These are phyloP conservation scores for Daldinia caldariorum DNA, from an alignment of 495 filamentous ascomycete species.

Conservation along the genomic window DNA sequence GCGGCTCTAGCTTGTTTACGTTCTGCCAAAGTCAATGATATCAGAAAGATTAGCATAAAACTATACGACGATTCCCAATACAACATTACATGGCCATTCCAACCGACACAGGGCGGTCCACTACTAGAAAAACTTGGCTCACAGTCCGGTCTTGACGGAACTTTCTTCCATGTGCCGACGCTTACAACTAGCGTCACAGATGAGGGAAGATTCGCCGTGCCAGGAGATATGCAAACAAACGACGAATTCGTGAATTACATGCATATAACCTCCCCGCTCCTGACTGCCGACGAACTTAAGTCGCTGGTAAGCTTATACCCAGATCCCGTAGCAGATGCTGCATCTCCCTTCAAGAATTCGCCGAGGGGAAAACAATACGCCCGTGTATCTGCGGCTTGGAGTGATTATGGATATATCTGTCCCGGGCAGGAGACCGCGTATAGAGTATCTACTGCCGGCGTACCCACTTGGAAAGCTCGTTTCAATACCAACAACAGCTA, in stretches of 20 bases:
- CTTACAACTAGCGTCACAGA: conserved; percentile 71
- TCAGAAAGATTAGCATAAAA: conserved; percentile 61
- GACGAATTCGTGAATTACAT: conserved; percentile 66
- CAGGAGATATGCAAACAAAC: conserved; percentile 54
- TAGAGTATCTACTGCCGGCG: conserved; percentile 54
- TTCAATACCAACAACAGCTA: conserved; percentile 58
- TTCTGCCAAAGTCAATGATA: conserved; percentile 58
- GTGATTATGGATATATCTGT: conserved; percentile 71
- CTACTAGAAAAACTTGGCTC: conserved; percentile 58
- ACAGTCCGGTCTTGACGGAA: conserved; percentile 59
- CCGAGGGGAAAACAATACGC: conserved; percentile 62
- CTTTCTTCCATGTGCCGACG: conserved; percentile 67
- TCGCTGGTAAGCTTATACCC: conserved; percentile 65
- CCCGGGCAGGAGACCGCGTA: conserved; percentile 69
- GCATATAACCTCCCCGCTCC: conserved; percentile 60
- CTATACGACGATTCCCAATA: conserved; percentile 62
- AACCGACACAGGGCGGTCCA: conserved; percentile 68
- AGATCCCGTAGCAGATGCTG: conserved; percentile 56
- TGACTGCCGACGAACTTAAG: conserved; percentile 58
- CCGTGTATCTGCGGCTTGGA: conserved; percentile 69
- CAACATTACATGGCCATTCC: conserved; percentile 70
- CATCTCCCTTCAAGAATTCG: conserved; percentile 41
- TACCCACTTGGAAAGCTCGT: conserved; percentile 47
- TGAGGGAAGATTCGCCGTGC: conserved; percentile 68
- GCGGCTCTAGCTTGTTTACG: conserved; percentile 60